Conservation (phyloP, 1,284 basidiomycete species). For the Cryptococcus sp. region DNA sequence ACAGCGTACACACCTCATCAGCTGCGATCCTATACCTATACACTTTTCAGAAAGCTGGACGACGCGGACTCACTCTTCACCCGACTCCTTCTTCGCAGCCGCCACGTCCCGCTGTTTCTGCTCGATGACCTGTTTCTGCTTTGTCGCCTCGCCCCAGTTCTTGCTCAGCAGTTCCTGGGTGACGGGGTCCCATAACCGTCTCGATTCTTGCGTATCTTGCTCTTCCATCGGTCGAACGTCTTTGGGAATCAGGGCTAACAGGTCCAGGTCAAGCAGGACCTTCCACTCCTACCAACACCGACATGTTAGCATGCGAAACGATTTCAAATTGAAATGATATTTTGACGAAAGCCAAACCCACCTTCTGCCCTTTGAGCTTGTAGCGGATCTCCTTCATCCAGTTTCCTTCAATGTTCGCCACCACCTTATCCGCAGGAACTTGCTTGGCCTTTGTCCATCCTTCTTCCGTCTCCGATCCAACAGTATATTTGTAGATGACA, state of each 20-base stretch:
- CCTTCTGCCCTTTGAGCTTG: slow-evolving; percentile 67
- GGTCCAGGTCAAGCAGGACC: slow-evolving; percentile 74
- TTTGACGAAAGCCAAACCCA: slow-evolving; percentile 33
- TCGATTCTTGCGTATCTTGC: slow-evolving; percentile 79
- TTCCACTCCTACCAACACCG: slow-evolving; percentile 61
- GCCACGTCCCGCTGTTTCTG: slow-evolving; percentile 84
- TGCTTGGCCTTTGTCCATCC: slow-evolving; percentile 84
- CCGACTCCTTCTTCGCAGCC: slow-evolving; percentile 76
- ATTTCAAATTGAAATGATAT: too few species aligned
- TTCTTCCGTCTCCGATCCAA: slow-evolving; percentile 60
- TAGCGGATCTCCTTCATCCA: slow-evolving; percentile 85
- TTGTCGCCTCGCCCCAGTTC: slow-evolving; percentile 86
- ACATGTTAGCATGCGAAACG: slow-evolving; percentile 32
- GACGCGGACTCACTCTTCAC: slow-evolving; percentile 65
- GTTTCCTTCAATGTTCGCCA: slow-evolving; percentile 82
- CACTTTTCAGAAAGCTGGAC: neutral
- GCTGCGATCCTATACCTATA: neutral
- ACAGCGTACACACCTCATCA: neutral
- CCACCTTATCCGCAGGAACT: slow-evolving; percentile 74
- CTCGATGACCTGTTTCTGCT: slow-evolving; percentile 82
- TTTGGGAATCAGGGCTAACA: slow-evolving; percentile 78
- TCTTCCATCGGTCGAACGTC: slow-evolving; percentile 75
- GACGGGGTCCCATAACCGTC: slow-evolving; percentile 85
- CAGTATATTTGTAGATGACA: slow-evolving; percentile 75
- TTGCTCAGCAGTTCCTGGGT: slow-evolving; percentile 75